Evolutionary conservation across 805 yeast genomes (phyloP).

Genomic region (Wickerhamomyces hampshirensis): DNA sequence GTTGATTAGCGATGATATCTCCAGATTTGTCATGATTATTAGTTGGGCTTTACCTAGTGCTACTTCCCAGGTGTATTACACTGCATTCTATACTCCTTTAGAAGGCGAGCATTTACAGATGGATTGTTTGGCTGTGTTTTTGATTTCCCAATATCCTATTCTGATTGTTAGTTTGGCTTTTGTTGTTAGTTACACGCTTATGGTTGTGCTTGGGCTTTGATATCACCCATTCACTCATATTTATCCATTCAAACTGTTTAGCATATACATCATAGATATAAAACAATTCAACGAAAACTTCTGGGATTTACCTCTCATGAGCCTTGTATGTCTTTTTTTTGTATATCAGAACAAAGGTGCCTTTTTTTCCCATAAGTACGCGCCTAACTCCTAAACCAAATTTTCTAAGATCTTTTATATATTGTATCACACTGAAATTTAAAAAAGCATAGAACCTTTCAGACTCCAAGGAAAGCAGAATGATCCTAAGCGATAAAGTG

Average conservation of each 20-base stretch:
- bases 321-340: neutral
- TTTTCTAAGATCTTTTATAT: too few relatives aligned
- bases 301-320: neutral
- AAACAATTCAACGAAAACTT: neutral
- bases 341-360: too few relatives aligned
- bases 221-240: neutral
- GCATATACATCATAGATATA: too few relatives aligned
- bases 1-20: conserved; percentile 55
- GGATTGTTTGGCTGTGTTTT: conserved; percentile 77
- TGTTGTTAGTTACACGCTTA: conserved; percentile 29
- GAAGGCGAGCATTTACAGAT: conserved; percentile 49
- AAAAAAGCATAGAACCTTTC: neutral
- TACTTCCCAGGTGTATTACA: conserved; percentile 80
- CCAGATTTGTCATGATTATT: conserved; percentile 68
- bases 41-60: conserved; percentile 84
- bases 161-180: conserved; percentile 71
- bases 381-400: too few relatives aligned
- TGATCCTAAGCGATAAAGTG: conserved; percentile 6
- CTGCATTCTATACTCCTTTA: conserved; percentile 81
- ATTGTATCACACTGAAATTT: too few relatives aligned
- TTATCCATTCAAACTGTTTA: too few relatives aligned
- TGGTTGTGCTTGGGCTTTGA: conserved; percentile 10
- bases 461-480: neutral
- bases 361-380: too few relatives aligned
- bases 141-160: conserved; percentile 69